These are phyloP conservation scores for Pseudopithomyces chartarum DNA, from an alignment of 2,329 filamentous ascomycete species.

Conservation along the genomic window DNA sequence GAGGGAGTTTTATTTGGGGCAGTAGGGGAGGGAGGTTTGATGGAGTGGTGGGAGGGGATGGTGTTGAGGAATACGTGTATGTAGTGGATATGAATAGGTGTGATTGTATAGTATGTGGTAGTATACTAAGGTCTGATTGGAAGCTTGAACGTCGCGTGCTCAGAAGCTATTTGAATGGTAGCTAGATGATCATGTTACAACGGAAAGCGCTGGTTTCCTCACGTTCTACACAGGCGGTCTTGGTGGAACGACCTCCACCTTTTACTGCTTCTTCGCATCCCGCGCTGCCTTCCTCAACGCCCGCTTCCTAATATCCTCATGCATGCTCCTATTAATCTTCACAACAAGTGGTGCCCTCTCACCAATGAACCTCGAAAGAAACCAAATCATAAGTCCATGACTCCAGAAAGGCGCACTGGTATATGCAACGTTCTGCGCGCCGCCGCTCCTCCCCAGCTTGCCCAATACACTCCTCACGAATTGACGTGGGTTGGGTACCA, in stretches of 20 bases:
- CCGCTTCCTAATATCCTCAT: slow-evolving; percentile 79
- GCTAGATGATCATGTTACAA: too few relatives aligned
- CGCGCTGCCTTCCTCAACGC: slow-evolving; percentile 84
- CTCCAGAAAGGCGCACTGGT: slow-evolving; percentile 94
- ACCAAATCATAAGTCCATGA: slow-evolving; percentile 88
- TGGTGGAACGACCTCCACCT: not conserved
- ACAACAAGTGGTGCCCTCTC: slow-evolving; percentile 63
- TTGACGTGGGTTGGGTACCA: slow-evolving; percentile 79
- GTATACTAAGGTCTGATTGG: too few relatives aligned
- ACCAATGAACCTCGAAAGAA: slow-evolving; percentile 66
- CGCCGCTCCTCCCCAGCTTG: slow-evolving; percentile 79
- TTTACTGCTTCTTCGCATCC: slow-evolving; percentile 70
- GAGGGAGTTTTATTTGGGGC: slow-evolving; percentile 68
- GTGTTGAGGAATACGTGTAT: not conserved
- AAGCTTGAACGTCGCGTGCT: too few relatives aligned
- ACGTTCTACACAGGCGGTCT: not conserved
- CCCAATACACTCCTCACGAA: slow-evolving; percentile 80
- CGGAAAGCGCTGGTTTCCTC: too few relatives aligned
- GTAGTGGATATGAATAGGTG: too few relatives aligned
- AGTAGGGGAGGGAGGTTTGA: not conserved
- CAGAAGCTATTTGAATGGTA: too few relatives aligned
- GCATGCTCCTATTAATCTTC: slow-evolving; percentile 70
- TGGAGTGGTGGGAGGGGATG: not conserved
- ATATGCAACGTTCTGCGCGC: slow-evolving; percentile 77
- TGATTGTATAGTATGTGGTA: too few relatives aligned